Conservation (phyloP, 805 yeast genomes). For the Geotrichum ghanense region DNA sequence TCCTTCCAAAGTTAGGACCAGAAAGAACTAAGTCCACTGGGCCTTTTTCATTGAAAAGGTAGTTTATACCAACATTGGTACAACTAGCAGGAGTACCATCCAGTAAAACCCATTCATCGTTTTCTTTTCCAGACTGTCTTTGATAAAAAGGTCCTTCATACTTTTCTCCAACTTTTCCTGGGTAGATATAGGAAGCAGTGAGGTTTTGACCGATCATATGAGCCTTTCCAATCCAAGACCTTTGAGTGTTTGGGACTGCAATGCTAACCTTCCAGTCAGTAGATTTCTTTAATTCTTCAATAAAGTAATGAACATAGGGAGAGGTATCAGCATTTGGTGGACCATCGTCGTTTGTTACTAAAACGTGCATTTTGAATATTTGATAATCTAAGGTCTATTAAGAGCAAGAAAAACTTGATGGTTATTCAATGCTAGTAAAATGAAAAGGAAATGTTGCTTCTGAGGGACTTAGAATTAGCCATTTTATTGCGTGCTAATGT, state of each 20-base stretch:
- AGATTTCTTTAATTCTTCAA: constrained; percentile 46
- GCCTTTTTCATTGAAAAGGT: constrained; percentile 34
- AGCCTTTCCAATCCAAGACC: constrained; percentile 98
- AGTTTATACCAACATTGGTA: constrained; percentile 79
- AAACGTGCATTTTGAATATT: not conserved
- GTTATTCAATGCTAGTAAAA: not conserved
- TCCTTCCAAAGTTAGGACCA: constrained; percentile 95
- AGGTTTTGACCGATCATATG: constrained; percentile 56
- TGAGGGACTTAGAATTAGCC: no score
- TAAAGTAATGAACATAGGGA: constrained; percentile 76
- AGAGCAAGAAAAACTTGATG: not conserved
- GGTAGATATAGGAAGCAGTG: constrained; percentile 29
- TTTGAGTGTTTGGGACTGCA: constrained; percentile 69
- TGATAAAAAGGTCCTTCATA: constrained; percentile 25
- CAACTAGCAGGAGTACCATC: constrained; percentile 97
- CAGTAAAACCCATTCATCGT: constrained; percentile 52
- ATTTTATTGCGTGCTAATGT: no score
- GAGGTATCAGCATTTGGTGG: constrained; percentile 72
- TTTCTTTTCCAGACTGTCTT: constrained; percentile 14
- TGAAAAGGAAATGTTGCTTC: no score
- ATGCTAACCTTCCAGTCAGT: constrained; percentile 83
- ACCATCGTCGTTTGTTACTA: constrained; percentile 88
- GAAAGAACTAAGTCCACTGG: constrained; percentile 80
- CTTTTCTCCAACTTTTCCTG: constrained; percentile 10
- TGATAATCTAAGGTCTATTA: no score